Conservation (phyloP, 1,284 basidiomycete genomes). For the Boletus mariae region DNA sequence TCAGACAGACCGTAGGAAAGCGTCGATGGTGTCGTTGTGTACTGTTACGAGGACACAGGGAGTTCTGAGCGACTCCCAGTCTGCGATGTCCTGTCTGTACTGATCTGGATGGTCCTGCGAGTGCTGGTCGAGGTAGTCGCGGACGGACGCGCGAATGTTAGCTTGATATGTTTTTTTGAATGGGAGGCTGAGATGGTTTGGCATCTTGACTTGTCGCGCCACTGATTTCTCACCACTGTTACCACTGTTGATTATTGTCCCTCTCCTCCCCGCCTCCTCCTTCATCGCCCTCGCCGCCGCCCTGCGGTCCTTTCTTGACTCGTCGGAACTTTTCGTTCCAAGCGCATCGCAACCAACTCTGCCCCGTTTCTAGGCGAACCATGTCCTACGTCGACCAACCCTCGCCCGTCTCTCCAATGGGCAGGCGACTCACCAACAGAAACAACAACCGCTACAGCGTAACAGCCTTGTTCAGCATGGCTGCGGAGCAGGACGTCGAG, state of each 20-base stretch:
- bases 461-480: constrained; percentile 95
- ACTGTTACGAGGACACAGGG: constrained; percentile 54
- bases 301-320: constrained; percentile 27
- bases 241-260: constrained; percentile 8
- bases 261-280: background rate
- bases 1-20: constrained; percentile 39
- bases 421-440: constrained; percentile 77
- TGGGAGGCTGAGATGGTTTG: constrained; percentile 77
- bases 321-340: constrained; percentile 10
- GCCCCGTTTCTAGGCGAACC: constrained; percentile 11
- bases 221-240: constrained; percentile 10
- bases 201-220: constrained; percentile 43
- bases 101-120: constrained; percentile 83
- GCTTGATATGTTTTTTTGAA: constrained; percentile 70
- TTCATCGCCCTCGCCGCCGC: constrained; percentile 32
- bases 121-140: constrained; percentile 69
- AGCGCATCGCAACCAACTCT: background rate
- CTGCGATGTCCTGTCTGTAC: constrained; percentile 77
- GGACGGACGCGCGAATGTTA: constrained; percentile 56
- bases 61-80: constrained; percentile 68
- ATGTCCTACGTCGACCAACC: constrained; percentile 65
- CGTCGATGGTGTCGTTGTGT: constrained; percentile 54
- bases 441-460: constrained; percentile 97
- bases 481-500: constrained; percentile 97
- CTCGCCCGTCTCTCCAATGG: constrained; percentile 55